Percentiles rank a stretch among this genome's conserved stretches.
These are phyloP conservation scores for Hypoxylon sp. DNA, from an alignment of 2,329 filamentous ascomycete genomes.

Conservation along the genomic window DNA sequence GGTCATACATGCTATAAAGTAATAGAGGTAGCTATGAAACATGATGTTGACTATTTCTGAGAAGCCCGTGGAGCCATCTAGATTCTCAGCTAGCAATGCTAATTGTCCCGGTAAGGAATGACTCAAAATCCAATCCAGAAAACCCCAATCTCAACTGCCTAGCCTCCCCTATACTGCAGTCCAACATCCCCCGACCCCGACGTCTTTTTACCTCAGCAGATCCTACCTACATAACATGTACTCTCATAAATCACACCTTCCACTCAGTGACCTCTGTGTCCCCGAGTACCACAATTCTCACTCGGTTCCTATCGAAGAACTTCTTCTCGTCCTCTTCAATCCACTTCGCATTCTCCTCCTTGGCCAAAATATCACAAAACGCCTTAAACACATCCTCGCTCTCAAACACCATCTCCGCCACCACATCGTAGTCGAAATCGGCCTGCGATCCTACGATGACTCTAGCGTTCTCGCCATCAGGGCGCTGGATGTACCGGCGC, in stretches of 20 bases:
- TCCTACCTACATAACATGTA: too few species aligned
- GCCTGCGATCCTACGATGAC: slow-evolving; percentile 25
- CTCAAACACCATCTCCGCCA: slow-evolving; percentile 29
- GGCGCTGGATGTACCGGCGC: slow-evolving; percentile 35
- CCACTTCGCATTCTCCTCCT: neutral
- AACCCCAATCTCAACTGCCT: neutral
- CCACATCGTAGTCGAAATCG: slow-evolving; percentile 29
- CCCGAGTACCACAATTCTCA: neutral
- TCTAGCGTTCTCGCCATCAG: slow-evolving; percentile 1
- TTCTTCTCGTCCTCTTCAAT: slow-evolving; percentile 3
- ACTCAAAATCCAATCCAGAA: neutral
- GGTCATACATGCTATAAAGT: neutral
- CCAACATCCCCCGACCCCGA: neutral
- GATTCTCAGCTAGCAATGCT: neutral
- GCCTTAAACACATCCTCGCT: neutral
- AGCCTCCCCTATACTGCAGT: neutral
- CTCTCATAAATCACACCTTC: slow-evolving; percentile 6
- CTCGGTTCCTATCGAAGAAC: neutral
- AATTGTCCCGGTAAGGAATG: neutral
- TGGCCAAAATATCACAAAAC: neutral
- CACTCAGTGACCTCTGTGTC: slow-evolving; percentile 1
- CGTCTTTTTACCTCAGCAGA: neutral
- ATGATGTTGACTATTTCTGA: neutral
- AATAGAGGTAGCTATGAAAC: neutral
- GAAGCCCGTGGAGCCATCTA: too few species aligned